Evolutionary conservation across 2,329 filamentous ascomycete genomes (phyloP), one percentile per base, ranked within the genome.

Genomic region (Neonectria neomacrospora): DNA sequence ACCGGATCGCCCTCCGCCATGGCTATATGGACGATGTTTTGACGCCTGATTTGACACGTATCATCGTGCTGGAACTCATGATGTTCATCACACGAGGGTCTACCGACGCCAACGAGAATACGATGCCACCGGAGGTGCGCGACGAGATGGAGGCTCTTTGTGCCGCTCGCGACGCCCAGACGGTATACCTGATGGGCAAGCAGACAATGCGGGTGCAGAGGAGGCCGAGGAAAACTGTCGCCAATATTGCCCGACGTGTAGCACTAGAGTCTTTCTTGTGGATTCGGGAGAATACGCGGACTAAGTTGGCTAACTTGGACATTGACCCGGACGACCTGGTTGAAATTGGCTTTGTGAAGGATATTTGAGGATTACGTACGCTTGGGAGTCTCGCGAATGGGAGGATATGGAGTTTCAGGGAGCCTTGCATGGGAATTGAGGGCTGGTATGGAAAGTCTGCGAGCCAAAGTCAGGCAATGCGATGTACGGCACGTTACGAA

Each of bases 21-120:
- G 91, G 91, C 1, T 94, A 91, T 75, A 90, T 86, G 76, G 91
- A 94, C 69, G 85, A 90, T 65, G 85, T 92, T 28, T 83, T 93
- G 48, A 89, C 86, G 0, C 86, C 86, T 0, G 86, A 91, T 61
- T 81, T 93, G 7, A 89, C 73, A 11, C 67, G 83, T 0, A 78
- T 81, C 1, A 73, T 90, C 2, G 83, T 92, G 30, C 85, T 85
- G 55, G 83, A 89, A 58, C 84, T 91, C 62, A 79, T 91, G 22
- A 81, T 83, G 8, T 86, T 81, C 61, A 76, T 89, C 30, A 78
- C 82, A 0, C 75, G 78, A 44, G 69, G 76, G 44, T 66, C 71
- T 12, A 58, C 71, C 32, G 62, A 69, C 54, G 72, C 75, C n/a
- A 64, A 72, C 22, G 67, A 66, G 20, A 68, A 64, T 14, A 64